A percentile compares a stretch with the other conserved stretches of the same genome.
Conservation (phyloP, 495 filamentous ascomycete species). For the Penicillium bovifimosum region DNA sequence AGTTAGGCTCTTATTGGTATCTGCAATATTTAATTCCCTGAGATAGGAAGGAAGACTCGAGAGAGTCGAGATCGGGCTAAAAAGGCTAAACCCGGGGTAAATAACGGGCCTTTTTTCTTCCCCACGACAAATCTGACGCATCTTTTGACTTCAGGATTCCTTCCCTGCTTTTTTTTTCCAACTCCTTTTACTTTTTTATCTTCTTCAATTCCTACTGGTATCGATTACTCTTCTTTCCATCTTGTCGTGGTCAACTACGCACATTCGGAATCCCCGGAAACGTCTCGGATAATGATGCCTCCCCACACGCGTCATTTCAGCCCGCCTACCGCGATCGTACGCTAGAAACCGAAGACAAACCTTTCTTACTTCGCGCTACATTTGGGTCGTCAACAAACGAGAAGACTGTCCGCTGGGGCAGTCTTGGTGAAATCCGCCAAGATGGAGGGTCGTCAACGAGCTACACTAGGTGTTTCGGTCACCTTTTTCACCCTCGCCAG, state of each 20-base stretch:
- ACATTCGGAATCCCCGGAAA: background rate
- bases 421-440: conserved; percentile 5
- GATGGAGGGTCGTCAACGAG: conserved; percentile 54
- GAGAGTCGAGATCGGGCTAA: background rate
- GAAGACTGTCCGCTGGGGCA: conserved; percentile 1
- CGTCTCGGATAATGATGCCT: background rate
- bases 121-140: background rate
- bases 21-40: background rate
- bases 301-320: background rate
- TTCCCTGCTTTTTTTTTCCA: background rate
- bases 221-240: background rate
- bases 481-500: conserved; percentile 60
- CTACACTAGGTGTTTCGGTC: conserved; percentile 70
- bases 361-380: background rate
- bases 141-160: background rate
- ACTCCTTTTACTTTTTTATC: background rate
- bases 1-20: too few species aligned
- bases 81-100: conserved; percentile 1
- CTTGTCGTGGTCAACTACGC: background rate
- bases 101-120: conserved; percentile 2
- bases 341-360: background rate
- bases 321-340: background rate
- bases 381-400: background rate
- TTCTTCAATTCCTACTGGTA: background rate
- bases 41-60: background rate